A percentile compares a stretch with the other conserved stretches of the same genome.
These are phyloP conservation scores for Sordariomycetes sp. DNA, from an alignment of 2,329 filamentous ascomycete species.

Conservation along the genomic window DNA sequence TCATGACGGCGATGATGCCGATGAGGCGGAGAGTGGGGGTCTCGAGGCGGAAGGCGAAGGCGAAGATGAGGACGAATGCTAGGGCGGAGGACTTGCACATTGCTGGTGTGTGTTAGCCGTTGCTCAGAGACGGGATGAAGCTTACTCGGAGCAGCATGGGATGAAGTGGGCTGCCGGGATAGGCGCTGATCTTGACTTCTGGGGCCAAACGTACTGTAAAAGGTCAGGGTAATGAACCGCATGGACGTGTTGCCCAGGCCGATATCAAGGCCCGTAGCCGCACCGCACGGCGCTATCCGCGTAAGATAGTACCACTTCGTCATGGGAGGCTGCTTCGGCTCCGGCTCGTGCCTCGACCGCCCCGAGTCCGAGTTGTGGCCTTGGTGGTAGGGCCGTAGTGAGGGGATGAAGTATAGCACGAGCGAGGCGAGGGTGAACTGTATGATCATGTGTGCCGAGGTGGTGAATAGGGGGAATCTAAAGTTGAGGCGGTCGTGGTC, in stretches of 20 bases:
- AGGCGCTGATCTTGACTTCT: too few species aligned
- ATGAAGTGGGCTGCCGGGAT: neutral
- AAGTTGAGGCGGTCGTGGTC: conserved; percentile 77
- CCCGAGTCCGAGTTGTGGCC: conserved; percentile 32
- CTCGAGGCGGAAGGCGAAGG: conserved; percentile 88
- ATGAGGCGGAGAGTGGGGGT: conserved; percentile 77
- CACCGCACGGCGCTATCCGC: conserved; percentile 82
- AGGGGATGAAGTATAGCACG: conserved; percentile 75
- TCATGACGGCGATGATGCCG: conserved; percentile 85
- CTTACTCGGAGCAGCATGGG: neutral
- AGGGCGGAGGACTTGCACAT: conserved; percentile 99
- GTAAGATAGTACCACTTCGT: conserved; percentile 86
- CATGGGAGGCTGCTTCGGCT: conserved; percentile 56
- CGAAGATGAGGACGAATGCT: conserved; percentile 90
- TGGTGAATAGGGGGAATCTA: conserved; percentile 89
- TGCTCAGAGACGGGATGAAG: neutral
- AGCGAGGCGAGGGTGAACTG: conserved; percentile 73
- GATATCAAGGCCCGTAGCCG: conserved; percentile 89
- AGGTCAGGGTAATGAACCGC: conserved; percentile 92
- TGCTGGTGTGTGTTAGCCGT: conserved; percentile 34
- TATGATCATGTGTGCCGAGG: conserved; percentile 88
- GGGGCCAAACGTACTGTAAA: conserved; percentile 60
- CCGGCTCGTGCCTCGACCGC: conserved; percentile 37
- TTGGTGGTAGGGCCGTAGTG: conserved; percentile 57
- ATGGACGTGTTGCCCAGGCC: conserved; percentile 91